These are phyloP conservation scores for Nakataea oryzae DNA, from an alignment of 2,329 filamentous ascomycete species.

Conservation along the genomic window DNA sequence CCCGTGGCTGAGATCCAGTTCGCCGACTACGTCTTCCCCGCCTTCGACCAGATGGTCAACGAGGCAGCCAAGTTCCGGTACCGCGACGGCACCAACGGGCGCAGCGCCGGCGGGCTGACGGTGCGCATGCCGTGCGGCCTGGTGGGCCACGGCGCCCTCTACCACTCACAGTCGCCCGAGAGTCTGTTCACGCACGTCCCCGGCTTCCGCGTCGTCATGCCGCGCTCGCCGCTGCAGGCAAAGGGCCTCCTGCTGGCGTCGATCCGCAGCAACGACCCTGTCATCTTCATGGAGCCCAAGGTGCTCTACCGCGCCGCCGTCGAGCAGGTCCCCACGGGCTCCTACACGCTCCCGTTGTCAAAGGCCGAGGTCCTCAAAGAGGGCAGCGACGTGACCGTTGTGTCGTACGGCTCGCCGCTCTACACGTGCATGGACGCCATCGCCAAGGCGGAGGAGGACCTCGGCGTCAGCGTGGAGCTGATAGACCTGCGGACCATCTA, in stretches of 20 bases:
- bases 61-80: conserved; percentile 85
- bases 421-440: conserved; percentile 77
- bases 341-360: conserved; percentile 75
- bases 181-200: conserved; percentile 81
- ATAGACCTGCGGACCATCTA: conserved; percentile 85
- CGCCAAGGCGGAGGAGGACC: conserved; percentile 61
- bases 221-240: conserved; percentile 75
- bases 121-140: conserved; percentile 85
- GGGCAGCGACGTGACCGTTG: conserved; percentile 70
- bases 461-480: conserved; percentile 70
- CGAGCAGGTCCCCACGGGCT: conserved; percentile 74
- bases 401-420: conserved; percentile 83
- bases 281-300: conserved; percentile 91
- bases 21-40: conserved; percentile 87
- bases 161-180: conserved; percentile 87
- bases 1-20: conserved; percentile 94
- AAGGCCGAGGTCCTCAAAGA: conserved; percentile 77
- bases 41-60: conserved; percentile 90
- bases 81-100: conserved; percentile 49
- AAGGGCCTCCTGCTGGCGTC: conserved; percentile 74
- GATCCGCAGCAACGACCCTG: conserved; percentile 74
- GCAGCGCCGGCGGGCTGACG: conserved; percentile 66
- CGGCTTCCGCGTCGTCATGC: conserved; percentile 75
- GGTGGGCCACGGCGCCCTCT: conserved; percentile 78
- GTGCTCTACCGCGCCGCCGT: conserved; percentile 84